phyloP scores from a whole-genome alignment of 1,284 basidiomycete species.

The Agaricales sp. region DNA sequence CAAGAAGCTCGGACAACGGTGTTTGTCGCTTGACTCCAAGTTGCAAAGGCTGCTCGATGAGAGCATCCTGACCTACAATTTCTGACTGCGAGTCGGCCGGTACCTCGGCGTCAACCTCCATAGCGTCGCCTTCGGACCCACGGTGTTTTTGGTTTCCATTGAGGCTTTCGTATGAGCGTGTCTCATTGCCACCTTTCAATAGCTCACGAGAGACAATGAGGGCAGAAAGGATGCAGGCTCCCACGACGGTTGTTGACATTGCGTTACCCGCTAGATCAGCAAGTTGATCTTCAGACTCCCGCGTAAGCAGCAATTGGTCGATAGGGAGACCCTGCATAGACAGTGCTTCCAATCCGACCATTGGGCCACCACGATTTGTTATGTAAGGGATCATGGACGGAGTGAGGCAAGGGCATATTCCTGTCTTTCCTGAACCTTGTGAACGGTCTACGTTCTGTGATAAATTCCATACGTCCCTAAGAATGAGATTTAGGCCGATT shows the following conservation, averaged over 20 bases:
- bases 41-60: constrained; percentile 56
- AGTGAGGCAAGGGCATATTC: constrained; percentile 87
- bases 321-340: constrained; percentile 91
- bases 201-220: constrained; percentile 59
- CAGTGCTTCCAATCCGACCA: constrained; percentile 88
- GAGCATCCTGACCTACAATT: constrained; percentile 62
- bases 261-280: constrained; percentile 94
- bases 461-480: constrained; percentile 93
- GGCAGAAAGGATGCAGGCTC: constrained; percentile 81
- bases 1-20: constrained; percentile 49
- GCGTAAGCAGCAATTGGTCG: constrained; percentile 83
- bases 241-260: constrained; percentile 95
- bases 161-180: constrained; percentile 53
- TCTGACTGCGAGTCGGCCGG: constrained; percentile 34
- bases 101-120: constrained; percentile 25
- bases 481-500: no score
- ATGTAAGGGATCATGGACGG: constrained; percentile 96
- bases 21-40: constrained; percentile 44
- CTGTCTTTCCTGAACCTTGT: constrained; percentile 70
- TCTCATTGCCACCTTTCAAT: constrained; percentile 54
- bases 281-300: constrained; percentile 89
- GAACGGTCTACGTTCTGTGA: constrained; percentile 94
- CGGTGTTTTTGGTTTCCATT: constrained; percentile 14
- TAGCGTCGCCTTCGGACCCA: constrained; percentile 19
- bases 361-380: constrained; percentile 92